These are phyloP conservation scores for Neurospora sp. DNA, from an alignment of 495 filamentous ascomycete genomes.

Conservation along the genomic window DNA sequence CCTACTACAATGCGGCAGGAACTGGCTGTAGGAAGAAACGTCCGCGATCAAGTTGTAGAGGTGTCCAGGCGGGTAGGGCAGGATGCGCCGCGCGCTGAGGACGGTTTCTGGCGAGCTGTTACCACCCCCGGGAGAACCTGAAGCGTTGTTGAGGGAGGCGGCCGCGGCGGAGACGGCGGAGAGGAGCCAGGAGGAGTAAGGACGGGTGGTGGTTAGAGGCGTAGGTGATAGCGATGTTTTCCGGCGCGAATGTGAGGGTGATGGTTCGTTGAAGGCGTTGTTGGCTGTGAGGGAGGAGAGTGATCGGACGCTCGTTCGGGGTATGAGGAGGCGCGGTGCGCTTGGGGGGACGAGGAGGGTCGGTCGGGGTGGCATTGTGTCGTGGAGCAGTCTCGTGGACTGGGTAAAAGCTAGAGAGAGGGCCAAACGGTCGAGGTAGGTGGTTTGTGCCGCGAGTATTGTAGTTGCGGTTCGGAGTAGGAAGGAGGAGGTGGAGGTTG, in stretches of 20 bases:
- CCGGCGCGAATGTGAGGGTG: not conserved
- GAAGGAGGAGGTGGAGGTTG: not conserved
- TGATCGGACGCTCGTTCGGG: not conserved
- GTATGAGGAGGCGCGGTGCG: not conserved
- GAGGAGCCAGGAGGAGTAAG: not conserved
- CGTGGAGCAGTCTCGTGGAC: not conserved
- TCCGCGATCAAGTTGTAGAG: conserved; percentile 81
- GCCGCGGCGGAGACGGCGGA: not conserved
- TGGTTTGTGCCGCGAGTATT: not conserved
- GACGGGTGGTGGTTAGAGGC: not conserved
- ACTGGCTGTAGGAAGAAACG: conserved; percentile 66
- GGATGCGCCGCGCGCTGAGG: conserved; percentile 63
- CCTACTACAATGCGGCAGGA: conserved; percentile 75
- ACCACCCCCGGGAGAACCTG: not conserved
- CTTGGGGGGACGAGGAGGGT: not conserved
- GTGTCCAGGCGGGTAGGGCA: conserved; percentile 59
- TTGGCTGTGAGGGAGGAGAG: not conserved
- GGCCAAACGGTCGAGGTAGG: not conserved
- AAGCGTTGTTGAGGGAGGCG: not conserved
- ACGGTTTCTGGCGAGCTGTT: conserved; percentile 12
- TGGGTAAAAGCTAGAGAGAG: not conserved
- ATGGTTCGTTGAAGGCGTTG: not conserved
- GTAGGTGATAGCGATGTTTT: not conserved
- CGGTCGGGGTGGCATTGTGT: not conserved
- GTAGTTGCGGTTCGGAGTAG: not conserved